These are phyloP conservation scores for Lactarius tabidus DNA, from an alignment of 768 basidiomycete genomes.

Conservation along the genomic window DNA sequence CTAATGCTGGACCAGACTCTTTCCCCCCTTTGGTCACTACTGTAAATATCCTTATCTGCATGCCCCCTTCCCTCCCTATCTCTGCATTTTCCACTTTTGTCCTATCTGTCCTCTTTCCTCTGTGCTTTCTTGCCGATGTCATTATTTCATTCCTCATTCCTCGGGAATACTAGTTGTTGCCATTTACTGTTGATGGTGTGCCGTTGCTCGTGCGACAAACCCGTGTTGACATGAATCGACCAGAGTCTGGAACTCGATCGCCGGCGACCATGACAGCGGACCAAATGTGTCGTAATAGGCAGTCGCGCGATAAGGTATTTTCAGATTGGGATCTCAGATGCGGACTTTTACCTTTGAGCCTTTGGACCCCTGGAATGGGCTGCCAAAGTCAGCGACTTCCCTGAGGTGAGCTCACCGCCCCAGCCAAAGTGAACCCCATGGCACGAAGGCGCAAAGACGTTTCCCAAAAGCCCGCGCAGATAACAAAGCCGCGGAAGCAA, in stretches of 20 bases:
- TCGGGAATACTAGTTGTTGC: constrained; percentile 23
- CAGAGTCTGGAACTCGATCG: constrained; percentile 11
- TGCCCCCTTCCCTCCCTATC: constrained; percentile 25
- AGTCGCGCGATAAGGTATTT: constrained; percentile 4
- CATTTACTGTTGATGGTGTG: constrained; percentile 16
- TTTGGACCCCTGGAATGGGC: not conserved
- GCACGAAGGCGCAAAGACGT: not conserved
- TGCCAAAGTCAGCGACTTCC: too few species aligned
- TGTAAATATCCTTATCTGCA: constrained; percentile 32
- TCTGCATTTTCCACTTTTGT: constrained; percentile 30
- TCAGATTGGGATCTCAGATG: constrained; percentile 14
- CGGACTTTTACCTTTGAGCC: constrained; percentile 8
- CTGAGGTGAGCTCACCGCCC: not conserved
- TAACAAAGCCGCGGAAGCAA: constrained; percentile 6
- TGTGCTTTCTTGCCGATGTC: constrained; percentile 22
- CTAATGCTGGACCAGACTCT: constrained; percentile 30
- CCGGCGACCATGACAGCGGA: constrained; percentile 5
- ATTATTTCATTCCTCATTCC: constrained; percentile 13
- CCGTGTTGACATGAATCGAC: not conserved
- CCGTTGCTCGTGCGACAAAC: constrained; percentile 2
- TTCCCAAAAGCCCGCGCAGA: not conserved
- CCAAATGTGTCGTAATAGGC: not conserved
- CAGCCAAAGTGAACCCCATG: not conserved
- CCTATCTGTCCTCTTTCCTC: constrained; percentile 26
- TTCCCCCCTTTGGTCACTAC: constrained; percentile 22